Evolutionary conservation across 2,329 filamentous ascomycete genomes (phyloP).

Genomic region (Fusarium aywerte): DNA sequence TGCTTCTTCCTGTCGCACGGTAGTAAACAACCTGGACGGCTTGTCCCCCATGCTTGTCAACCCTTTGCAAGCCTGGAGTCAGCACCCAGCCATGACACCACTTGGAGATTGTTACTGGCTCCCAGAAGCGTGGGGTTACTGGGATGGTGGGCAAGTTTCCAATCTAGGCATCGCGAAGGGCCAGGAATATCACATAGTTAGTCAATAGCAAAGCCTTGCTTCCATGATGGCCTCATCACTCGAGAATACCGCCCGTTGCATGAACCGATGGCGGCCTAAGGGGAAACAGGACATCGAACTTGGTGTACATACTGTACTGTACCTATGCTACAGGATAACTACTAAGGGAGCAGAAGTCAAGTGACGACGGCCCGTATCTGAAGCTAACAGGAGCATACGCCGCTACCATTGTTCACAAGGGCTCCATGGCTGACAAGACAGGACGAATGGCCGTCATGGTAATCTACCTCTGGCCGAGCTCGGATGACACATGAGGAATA

Average conservation of each 20-base stretch:
- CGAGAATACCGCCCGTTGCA: slow-evolving; percentile 35
- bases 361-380: slow-evolving; percentile 41
- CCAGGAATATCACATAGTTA: slow-evolving; percentile 38
- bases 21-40: slow-evolving; percentile 16
- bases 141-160: slow-evolving; percentile 39
- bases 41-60: slow-evolving; percentile 11
- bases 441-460: slow-evolving; percentile 38
- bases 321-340: slow-evolving; percentile 22
- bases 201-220: slow-evolving; percentile 16
- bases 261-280: slow-evolving; percentile 43
- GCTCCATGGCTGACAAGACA: slow-evolving; percentile 34
- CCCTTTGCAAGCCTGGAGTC: slow-evolving; percentile 27
- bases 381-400: slow-evolving; percentile 37
- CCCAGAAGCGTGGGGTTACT: slow-evolving; percentile 42
- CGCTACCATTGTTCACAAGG: slow-evolving; percentile 33
- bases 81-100: slow-evolving; percentile 43
- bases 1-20: slow-evolving; percentile 36
- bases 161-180: slow-evolving; percentile 29
- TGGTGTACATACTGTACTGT: slow-evolving; percentile 1
- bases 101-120: slow-evolving; percentile 36
- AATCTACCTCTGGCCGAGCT: slow-evolving; percentile 37
- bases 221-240: slow-evolving; percentile 45
- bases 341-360: slow-evolving; percentile 45
- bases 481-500: slow-evolving; percentile 43
- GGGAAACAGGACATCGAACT: slow-evolving; percentile 20